A percentile compares a stretch with the other conserved stretches of the same genome.
phyloP scores from a whole-genome alignment of 768 basidiomycete species.

The Lactifluus echinatus region DNA sequence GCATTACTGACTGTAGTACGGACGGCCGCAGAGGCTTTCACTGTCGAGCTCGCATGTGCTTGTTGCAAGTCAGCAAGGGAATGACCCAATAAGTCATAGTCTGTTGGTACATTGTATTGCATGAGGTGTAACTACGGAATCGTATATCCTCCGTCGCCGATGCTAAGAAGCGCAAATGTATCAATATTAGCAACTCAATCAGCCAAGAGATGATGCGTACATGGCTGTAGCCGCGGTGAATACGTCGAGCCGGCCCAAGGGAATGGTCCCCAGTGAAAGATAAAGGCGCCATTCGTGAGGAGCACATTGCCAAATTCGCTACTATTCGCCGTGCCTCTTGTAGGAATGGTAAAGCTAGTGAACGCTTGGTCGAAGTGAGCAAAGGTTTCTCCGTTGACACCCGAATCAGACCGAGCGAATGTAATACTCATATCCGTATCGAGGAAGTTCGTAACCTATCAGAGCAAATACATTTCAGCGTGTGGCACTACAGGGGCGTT shows the following conservation, averaged over 20 bases:
- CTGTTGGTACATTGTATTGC: conserved; percentile 45
- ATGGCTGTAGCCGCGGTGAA: conserved; percentile 37
- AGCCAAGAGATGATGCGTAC: conserved; percentile 22
- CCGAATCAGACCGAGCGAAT: conserved; percentile 47
- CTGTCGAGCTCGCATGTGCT: background rate
- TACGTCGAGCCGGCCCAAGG: conserved; percentile 46
- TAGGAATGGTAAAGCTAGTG: conserved; percentile 45
- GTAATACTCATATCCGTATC: conserved; percentile 48
- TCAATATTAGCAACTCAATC: background rate
- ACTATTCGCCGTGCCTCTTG: conserved; percentile 51
- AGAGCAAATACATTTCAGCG: background rate
- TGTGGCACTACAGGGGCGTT: no score
- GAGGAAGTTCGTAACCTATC: conserved; percentile 45
- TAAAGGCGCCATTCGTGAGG: conserved; percentile 51
- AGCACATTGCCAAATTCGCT: conserved; percentile 50
- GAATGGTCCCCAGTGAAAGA: conserved; percentile 48
- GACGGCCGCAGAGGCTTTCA: no score
- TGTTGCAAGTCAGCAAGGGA: conserved; percentile 4
- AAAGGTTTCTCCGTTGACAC: conserved; percentile 43
- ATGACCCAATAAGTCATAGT: conserved; percentile 28
- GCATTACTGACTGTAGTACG: no score
- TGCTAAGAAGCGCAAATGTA: conserved; percentile 20
- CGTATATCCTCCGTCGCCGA: conserved; percentile 48
- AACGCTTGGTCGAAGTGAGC: conserved; percentile 53
- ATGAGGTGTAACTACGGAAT: conserved; percentile 58